These are phyloP conservation scores for Boletellus emodensis DNA, from an alignment of 768 basidiomycete genomes.

Conservation along the genomic window DNA sequence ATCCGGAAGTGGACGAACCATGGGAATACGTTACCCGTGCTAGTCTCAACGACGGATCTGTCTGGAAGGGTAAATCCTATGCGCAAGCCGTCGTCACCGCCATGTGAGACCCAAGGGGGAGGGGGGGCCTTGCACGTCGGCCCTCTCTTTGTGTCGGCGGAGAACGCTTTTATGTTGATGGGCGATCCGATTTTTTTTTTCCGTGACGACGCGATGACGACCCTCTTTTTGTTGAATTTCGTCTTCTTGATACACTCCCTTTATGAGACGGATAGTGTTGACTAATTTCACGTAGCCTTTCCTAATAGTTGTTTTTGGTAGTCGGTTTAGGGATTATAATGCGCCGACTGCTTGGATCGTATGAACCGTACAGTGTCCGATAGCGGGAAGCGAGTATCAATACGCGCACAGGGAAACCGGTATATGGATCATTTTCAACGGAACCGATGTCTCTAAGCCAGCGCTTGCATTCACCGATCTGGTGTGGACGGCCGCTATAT, in stretches of 20 bases:
- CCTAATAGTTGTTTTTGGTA: slow-evolving; percentile 6
- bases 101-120: slow-evolving; percentile 9
- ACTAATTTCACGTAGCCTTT: slow-evolving; percentile 14
- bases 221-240: slow-evolving; percentile 10
- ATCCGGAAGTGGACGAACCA: slow-evolving; percentile 25
- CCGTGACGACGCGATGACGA: slow-evolving; percentile 14
- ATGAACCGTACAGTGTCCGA: neutral
- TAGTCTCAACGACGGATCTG: slow-evolving; percentile 23
- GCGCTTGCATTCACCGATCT: no score
- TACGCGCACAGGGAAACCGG: no score
- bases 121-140: no score
- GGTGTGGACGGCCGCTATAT: neutral
- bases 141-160: no score
- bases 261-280: slow-evolving; percentile 4
- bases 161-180: no score
- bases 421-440: no score
- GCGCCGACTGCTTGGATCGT: neutral
- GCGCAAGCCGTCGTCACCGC: slow-evolving; percentile 26
- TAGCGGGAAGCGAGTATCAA: no score
- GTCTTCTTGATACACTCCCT: slow-evolving; percentile 9
- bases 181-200: neutral
- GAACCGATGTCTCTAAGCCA: no score
- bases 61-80: slow-evolving; percentile 32
- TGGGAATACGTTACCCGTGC: slow-evolving; percentile 33
- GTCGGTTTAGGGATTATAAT: no score